Percentiles rank a stretch among this genome's conserved stretches.
These are phyloP conservation scores for Arachnopeziza araneosa DNA, from an alignment of 2,329 filamentous ascomycete species.

Conservation along the genomic window DNA sequence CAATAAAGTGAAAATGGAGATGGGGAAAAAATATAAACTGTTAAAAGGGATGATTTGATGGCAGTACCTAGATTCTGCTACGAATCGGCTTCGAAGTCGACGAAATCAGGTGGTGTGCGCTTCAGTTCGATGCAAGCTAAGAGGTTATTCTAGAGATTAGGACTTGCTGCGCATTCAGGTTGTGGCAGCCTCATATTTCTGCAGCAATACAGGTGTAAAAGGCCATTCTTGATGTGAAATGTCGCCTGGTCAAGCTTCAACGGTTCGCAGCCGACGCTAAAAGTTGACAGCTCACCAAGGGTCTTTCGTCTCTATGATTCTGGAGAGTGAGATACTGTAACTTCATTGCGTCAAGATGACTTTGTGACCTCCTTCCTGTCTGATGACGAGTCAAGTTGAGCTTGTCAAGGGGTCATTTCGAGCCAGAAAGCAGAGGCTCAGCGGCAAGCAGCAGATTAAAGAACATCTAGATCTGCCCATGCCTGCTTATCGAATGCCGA, in stretches of 20 bases:
- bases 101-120: background rate
- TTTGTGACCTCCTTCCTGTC: background rate
- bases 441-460: background rate
- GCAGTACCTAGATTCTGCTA: background rate
- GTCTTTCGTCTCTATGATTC: too few species aligned
- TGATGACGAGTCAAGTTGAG: background rate
- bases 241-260: background rate
- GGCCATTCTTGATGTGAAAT: background rate
- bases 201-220: background rate
- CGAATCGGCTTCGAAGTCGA: background rate
- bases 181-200: background rate
- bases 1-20: too few species aligned
- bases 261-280: too few species aligned
- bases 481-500: background rate
- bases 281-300: too few species aligned
- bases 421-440: background rate
- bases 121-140: background rate
- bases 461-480: background rate
- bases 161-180: background rate
- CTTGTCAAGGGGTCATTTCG: background rate
- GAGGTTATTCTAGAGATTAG: background rate
- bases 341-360: background rate
- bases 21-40: background rate
- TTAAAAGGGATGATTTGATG: background rate
- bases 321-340: too few species aligned